Percentiles rank a stretch among this genome's conserved stretches.
phyloP scores from a whole-genome alignment of 2,329 filamentous ascomycete genomes.

The Ophiocordyceps polyrhachis-furcata region DNA sequence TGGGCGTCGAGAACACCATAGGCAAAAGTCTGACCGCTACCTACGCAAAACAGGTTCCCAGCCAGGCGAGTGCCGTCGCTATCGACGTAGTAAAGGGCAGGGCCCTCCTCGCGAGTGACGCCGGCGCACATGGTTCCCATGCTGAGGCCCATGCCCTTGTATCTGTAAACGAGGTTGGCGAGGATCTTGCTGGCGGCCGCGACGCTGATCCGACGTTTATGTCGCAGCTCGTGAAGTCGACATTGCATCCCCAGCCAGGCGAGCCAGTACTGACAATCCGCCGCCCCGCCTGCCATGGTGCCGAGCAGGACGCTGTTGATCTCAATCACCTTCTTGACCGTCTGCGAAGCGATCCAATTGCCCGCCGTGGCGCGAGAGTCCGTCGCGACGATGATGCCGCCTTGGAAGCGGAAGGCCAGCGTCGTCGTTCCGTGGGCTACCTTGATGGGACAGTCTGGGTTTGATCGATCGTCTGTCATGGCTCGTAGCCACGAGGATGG shows the following conservation, averaged over 20 bases:
- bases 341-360: conserved; percentile 99
- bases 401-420: conserved; percentile 92
- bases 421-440: conserved; percentile 98
- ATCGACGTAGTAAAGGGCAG: conserved; percentile 98
- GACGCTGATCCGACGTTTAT: conserved; percentile 97
- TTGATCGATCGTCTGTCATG: conserved; percentile 91
- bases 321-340: conserved; percentile 99
- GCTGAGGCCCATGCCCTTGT: conserved; percentile 96
- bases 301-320: conserved; percentile 88
- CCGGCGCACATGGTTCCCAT: conserved; percentile 99
- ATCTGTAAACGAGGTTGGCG: conserved; percentile 92
- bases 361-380: conserved; percentile 94
- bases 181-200: conserved; percentile 96
- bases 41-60: conserved; percentile 95
- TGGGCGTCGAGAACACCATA: conserved; percentile 95
- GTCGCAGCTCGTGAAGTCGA: conserved; percentile 93
- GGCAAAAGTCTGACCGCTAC: conserved; percentile 94
- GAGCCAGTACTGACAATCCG: conserved; percentile 99
- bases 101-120: conserved; percentile 86
- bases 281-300: conserved; percentile 96
- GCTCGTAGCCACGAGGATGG: conserved; percentile 89
- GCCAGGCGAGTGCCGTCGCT: conserved; percentile 74
- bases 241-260: conserved; percentile 98
- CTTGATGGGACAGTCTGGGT: conserved; percentile 96
- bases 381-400: conserved; percentile 94